Evolutionary conservation across 1,284 basidiomycete species (phyloP), one percentile per base, ranked within the genome.

Genomic region (Irpex sp.): DNA sequence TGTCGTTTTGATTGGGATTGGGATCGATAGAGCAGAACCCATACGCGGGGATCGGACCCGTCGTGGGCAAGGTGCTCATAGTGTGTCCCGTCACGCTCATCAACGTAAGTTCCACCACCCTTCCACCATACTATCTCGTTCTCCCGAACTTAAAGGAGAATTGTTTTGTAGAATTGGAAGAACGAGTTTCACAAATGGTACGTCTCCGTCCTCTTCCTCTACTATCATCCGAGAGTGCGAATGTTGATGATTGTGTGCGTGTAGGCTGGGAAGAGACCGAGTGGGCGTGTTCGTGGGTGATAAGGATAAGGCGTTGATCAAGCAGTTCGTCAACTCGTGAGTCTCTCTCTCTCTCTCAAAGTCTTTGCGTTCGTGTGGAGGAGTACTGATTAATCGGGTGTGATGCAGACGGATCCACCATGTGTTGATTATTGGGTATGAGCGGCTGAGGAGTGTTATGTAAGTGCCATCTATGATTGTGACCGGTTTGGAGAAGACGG

Each of bases 381-480:
- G n/a, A n/a, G n/a, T n/a, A 34, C n/a, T 56, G 15, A 34, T 34
- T 17, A 1, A 44, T 66, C 48, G 21, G 11, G 15, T 51, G 48
- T 1, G 37, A 31, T 3, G 65, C 64, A 93, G 91, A 61, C 88
- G 84, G 69, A 82, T 84, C 17, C 92, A 92, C 67, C 85, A 97
- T 52, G 94, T 99, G 2, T 80, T 99, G 34, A 87, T 99, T 67
- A 96, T 98, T 64, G 96, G 97, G 6, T 99, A 99, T 74, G 97
- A 99, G 73, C 90, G 92, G 67, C 81, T 97, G 40, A 81, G 93
- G 58, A 89, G 87, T 17, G 86, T 93, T 5, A 88, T 94, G 94
- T 90, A 63, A 72, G 81, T 74, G 3, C 17, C 19, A 2, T 3
- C 6, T 34, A 34, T 3, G 37, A 13, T 5, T 11, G 31, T 15